Evolutionary conservation across 257 asterid species (phyloP).

Genomic region (Verbena officinalis): DNA sequence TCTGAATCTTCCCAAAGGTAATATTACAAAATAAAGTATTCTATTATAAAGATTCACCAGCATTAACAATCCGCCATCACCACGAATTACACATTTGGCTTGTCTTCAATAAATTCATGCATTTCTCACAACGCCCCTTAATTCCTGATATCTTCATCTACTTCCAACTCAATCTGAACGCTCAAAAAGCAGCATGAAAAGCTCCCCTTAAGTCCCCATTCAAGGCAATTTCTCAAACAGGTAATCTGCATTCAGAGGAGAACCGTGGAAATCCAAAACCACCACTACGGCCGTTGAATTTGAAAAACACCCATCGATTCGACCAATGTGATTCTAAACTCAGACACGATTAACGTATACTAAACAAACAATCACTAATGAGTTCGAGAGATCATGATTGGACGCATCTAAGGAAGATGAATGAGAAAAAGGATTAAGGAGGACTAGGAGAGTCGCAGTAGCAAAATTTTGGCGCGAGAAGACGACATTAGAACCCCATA

Average conservation of each 20-base stretch:
- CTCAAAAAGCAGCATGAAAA: conserved; percentile 47
- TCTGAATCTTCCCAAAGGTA: background rate
- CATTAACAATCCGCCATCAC: background rate
- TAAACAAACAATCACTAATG: background rate
- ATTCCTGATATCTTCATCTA: conserved; percentile 52
- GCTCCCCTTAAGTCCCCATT: too few relatives aligned
- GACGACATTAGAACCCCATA: too few relatives aligned
- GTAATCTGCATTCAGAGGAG: conserved; percentile 17
- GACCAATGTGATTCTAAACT: background rate
- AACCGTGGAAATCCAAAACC: background rate
- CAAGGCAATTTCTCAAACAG: background rate
- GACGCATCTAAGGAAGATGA: background rate
- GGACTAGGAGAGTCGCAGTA: too few relatives aligned
- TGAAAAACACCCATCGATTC: background rate
- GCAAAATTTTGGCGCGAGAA: background rate
- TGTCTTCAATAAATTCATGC: background rate
- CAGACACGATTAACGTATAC: background rate
- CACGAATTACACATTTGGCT: background rate
- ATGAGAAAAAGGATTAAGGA: too few relatives aligned
- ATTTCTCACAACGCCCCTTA: conserved; percentile 31
- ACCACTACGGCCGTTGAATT: background rate
- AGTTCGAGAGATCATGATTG: background rate
- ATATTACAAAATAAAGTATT: background rate
- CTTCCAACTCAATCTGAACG: conserved; percentile 66
- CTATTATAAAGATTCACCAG: background rate